phyloP scores from a whole-genome alignment of 164 flowering plant species.

The Dillenia suffruticosa region DNA sequence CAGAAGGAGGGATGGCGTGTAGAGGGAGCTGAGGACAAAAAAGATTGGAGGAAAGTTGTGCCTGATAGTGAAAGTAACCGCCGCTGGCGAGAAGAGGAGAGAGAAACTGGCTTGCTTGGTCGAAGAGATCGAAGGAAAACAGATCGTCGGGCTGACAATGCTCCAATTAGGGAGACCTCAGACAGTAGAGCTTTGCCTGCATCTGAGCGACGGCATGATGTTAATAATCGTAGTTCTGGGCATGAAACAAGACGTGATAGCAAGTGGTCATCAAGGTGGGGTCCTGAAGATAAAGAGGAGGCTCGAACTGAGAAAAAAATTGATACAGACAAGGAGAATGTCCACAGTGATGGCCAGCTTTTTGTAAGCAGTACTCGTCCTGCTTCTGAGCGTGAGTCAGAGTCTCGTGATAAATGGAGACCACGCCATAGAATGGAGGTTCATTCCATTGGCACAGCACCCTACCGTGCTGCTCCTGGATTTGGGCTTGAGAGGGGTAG shows the following conservation, averaged over 20 bases:
- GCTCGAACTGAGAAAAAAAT: constrained; percentile 54
- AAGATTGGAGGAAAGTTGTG: constrained; percentile 62
- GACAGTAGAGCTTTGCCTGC: constrained; percentile 54
- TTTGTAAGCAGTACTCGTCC: constrained; percentile 32
- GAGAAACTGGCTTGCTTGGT: constrained; percentile 79
- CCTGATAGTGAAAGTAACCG: constrained; percentile 59
- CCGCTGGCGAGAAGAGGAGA: constrained; percentile 97
- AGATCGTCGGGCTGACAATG: constrained; percentile 61
- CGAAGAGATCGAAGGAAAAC: constrained; percentile 78
- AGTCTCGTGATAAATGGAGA: constrained; percentile 96
- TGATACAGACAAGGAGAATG: constrained; percentile 68
- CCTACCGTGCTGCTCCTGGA: constrained; percentile 86
- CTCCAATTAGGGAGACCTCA: constrained; percentile 34
- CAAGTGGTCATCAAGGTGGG: constrained; percentile 97
- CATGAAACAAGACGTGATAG: constrained; percentile 71
- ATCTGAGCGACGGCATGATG: constrained; percentile 77
- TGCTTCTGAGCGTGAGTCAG: constrained; percentile 64
- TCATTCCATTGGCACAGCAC: constrained; percentile 47
- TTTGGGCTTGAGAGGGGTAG: constrained; percentile 72
- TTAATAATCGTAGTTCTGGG: constrained; percentile 42
- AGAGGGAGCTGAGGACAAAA: constrained; percentile 75
- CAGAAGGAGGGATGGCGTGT: constrained; percentile 73
- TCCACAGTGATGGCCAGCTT: constrained; percentile 51
- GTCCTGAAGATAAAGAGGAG: constrained; percentile 94
- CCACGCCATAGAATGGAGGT: constrained; percentile 85